phyloP scores from a whole-genome alignment of 1,284 basidiomycete species.

The Cutaneotrichosporon curvatum region DNA sequence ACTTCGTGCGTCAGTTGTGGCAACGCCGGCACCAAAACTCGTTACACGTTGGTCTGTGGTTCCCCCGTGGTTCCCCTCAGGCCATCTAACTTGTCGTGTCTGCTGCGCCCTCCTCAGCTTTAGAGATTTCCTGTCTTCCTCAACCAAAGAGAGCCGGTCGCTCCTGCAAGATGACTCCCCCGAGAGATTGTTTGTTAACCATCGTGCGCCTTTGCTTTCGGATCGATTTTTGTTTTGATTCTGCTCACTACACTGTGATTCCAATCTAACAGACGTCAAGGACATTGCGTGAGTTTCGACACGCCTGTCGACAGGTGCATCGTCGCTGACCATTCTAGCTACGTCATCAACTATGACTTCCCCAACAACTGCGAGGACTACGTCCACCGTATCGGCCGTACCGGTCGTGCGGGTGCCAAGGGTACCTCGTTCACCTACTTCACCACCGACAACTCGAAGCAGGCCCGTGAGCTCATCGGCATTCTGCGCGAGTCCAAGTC shows the following conservation, averaged over 20 bases:
- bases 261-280: conserved; percentile 40
- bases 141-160: conserved; percentile 7
- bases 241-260: conserved; percentile 16
- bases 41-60: too few species aligned
- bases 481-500: conserved; percentile 90
- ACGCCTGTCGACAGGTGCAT: not conserved
- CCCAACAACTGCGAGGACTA: conserved; percentile 61
- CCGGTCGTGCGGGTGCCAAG: conserved; percentile 53
- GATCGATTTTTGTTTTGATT: conserved; percentile 13
- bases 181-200: conserved; percentile 21
- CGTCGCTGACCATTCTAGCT: conserved; percentile 17
- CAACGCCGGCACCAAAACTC: too few species aligned
- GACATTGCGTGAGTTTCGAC: conserved; percentile 39
- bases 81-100: conserved; percentile 2
- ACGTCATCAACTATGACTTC: conserved; percentile 75
- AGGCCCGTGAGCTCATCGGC: conserved; percentile 79
- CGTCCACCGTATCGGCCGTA: conserved; percentile 54
- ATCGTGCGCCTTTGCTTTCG: conserved; percentile 10
- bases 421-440: conserved; percentile 90
- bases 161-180: conserved; percentile 15
- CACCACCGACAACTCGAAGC: conserved; percentile 88
- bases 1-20: too few species aligned
- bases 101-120: conserved; percentile 1
- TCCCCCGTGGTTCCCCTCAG: not conserved
- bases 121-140: conserved; percentile 4